phyloP scores from a whole-genome alignment of 1,284 basidiomycete species.

The Microbotryomycetes sp. region DNA sequence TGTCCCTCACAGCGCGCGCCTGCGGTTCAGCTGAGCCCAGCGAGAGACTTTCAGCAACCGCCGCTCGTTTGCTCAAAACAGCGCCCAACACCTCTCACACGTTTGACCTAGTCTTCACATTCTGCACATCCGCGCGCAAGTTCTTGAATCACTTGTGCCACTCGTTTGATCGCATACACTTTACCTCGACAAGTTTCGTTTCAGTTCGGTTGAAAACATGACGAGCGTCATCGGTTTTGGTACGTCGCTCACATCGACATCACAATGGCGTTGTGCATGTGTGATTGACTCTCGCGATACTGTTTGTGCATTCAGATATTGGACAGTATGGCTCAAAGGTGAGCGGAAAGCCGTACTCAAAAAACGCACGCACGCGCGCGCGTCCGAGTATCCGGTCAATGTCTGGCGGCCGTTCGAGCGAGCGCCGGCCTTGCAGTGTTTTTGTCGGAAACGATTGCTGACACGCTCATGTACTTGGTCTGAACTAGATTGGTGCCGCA shows the following conservation, averaged over 20 bases:
- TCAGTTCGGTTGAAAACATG: slow-evolving; percentile 15
- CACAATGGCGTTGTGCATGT: not conserved
- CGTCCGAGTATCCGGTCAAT: not conserved
- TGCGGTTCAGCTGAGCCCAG: too few species aligned
- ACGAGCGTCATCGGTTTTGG: slow-evolving; percentile 39
- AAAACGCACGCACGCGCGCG: not conserved
- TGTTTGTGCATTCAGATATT: slow-evolving; percentile 23
- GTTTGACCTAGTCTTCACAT: too few species aligned
- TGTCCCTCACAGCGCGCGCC: too few species aligned
- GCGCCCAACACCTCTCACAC: too few species aligned
- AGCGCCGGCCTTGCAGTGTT: not conserved
- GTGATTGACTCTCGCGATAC: too few species aligned
- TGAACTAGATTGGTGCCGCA: slow-evolving; percentile 34
- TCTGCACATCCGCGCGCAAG: too few species aligned
- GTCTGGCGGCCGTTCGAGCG: not conserved
- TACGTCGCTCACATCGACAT: not conserved
- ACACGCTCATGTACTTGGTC: not conserved
- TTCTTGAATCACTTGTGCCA: too few species aligned
- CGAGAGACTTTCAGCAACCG: too few species aligned
- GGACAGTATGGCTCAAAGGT: slow-evolving; percentile 38
- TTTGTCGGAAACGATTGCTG: not conserved
- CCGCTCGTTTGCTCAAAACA: too few species aligned
- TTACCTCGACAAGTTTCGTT: not conserved
- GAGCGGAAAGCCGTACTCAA: not conserved
- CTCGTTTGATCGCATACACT: not conserved